These are phyloP conservation scores for Neospermospora avenae DNA, from an alignment of 2,329 filamentous ascomycete genomes.

Conservation along the genomic window DNA sequence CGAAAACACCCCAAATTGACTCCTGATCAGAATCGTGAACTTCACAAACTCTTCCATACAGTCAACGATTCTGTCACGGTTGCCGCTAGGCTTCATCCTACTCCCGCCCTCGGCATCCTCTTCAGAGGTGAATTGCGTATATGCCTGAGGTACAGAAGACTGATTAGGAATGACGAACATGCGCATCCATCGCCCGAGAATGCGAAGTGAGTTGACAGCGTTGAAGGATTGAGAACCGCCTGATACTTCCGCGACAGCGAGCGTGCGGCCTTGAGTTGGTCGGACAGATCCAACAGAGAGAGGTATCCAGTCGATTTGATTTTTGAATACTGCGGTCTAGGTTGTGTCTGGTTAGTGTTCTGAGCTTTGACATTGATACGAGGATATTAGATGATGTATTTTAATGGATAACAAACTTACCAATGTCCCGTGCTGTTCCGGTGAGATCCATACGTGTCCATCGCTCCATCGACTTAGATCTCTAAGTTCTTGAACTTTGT, in stretches of 20 bases:
- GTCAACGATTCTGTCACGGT: constrained; percentile 59
- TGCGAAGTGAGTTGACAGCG: constrained; percentile 60
- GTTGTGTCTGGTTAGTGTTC: constrained; percentile 36
- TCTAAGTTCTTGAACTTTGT: constrained; percentile 61
- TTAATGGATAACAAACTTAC: not conserved
- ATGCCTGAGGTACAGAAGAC: constrained; percentile 49
- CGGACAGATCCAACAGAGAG: constrained; percentile 58
- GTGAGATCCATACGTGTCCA: constrained; percentile 62
- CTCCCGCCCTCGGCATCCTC: constrained; percentile 29
- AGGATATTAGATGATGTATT: too few species aligned
- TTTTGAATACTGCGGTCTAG: constrained; percentile 65
- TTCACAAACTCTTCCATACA: constrained; percentile 71
- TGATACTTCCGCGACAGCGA: constrained; percentile 59
- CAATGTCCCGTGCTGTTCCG: constrained; percentile 60
- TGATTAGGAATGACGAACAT: constrained; percentile 68
- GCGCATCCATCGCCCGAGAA: constrained; percentile 67
- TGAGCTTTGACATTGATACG: not conserved
- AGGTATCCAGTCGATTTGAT: constrained; percentile 69
- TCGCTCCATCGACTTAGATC: constrained; percentile 61
- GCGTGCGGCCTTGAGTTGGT: constrained; percentile 62
- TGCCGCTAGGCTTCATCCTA: constrained; percentile 51
- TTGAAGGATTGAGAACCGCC: constrained; percentile 68
- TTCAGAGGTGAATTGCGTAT: not conserved
- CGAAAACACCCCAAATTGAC: constrained; percentile 56
- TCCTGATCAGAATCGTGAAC: constrained; percentile 62